These are phyloP conservation scores for Eutrema japonicum DNA, from an alignment of 345 rosid genomes.

Conservation along the genomic window DNA sequence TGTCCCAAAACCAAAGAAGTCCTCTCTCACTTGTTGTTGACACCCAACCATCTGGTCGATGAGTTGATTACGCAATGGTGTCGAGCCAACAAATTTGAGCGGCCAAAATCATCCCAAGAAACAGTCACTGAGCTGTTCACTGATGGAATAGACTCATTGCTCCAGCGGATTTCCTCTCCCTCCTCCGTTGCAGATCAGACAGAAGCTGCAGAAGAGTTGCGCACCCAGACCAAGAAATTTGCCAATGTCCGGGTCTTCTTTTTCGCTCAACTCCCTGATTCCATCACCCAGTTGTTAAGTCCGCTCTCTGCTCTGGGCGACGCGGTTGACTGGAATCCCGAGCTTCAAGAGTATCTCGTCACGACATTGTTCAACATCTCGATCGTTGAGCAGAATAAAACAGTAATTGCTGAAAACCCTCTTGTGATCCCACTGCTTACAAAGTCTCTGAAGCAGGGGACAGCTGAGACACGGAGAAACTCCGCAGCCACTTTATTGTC, in stretches of 20 bases:
- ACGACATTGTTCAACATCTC: conserved; percentile 57
- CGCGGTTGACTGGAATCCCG: conserved; percentile 33
- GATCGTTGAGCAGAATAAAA: conserved; percentile 47
- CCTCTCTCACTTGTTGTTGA: conserved; percentile 49
- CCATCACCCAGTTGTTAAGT: conserved; percentile 48
- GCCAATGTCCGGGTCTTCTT: conserved; percentile 50
- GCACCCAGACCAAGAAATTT: conserved; percentile 48
- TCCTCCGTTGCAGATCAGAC: conserved; percentile 47
- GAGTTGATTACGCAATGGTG: conserved; percentile 57
- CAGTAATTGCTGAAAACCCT: conserved; percentile 44
- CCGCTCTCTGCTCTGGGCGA: conserved; percentile 41
- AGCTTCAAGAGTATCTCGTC: conserved; percentile 46
- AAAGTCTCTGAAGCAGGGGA: conserved; percentile 46
- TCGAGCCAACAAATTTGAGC: conserved; percentile 40
- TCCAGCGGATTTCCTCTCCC: conserved; percentile 50
- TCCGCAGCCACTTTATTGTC: conserved; percentile 58
- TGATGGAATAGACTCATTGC: conserved; percentile 41
- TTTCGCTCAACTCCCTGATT: conserved; percentile 33
- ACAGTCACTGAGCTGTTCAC: conserved; percentile 32
- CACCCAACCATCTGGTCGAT: conserved; percentile 46
- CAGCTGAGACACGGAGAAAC: conserved; percentile 51
- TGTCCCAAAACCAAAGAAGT: conserved; percentile 55
- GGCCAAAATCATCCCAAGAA: conserved; percentile 39
- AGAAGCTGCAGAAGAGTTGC: conserved; percentile 57
- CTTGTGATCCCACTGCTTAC: conserved; percentile 49